Evolutionary conservation across 139 green algal species (phyloP).

Genomic region (Chlamydomonas asymmetrica): DNA sequence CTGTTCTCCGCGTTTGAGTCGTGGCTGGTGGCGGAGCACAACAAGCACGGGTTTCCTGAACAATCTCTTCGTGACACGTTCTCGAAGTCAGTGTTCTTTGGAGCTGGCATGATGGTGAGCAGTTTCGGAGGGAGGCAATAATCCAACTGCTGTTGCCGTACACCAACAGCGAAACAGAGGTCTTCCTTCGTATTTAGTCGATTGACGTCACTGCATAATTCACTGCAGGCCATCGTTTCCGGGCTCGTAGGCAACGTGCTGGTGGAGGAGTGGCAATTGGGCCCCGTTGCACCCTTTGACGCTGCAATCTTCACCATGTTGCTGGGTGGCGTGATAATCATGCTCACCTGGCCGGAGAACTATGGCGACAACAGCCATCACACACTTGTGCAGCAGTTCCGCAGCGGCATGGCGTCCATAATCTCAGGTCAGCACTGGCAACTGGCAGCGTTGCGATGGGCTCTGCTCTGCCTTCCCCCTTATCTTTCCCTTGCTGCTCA

Average conservation of each 20-base stretch:
- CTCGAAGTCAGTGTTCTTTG: conserved; percentile 87
- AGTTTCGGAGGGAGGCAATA: too few species aligned
- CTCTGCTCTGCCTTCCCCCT: too few species aligned
- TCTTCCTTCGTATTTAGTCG: too few species aligned
- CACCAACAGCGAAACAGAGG: too few species aligned
- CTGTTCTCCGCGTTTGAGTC: conserved; percentile 97
- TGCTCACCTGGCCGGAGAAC: conserved; percentile 89
- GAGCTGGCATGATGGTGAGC: conserved; percentile 93
- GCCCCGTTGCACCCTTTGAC: conserved; percentile 90
- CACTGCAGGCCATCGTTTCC: conserved; percentile 88
- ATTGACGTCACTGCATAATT: too few species aligned
- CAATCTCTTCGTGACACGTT: conserved; percentile 60
- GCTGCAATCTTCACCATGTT: conserved; percentile 62
- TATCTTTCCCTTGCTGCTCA: too few species aligned
- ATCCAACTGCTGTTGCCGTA: too few species aligned
- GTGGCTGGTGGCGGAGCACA: conserved; percentile 72
- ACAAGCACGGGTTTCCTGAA: conserved; percentile 25
- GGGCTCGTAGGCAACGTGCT: conserved; percentile 48
- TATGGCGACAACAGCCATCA: conserved; percentile 63
- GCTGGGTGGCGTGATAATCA: conserved; percentile 77
- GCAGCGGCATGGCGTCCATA: conserved; percentile 57
- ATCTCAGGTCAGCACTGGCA: conserved; percentile 29
- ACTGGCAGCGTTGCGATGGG: too few species aligned
- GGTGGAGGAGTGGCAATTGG: conserved; percentile 23
- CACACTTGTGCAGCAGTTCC: conserved; percentile 51